These are phyloP conservation scores for Fusarium devonianum DNA, from an alignment of 2,329 filamentous ascomycete genomes.

Conservation along the genomic window DNA sequence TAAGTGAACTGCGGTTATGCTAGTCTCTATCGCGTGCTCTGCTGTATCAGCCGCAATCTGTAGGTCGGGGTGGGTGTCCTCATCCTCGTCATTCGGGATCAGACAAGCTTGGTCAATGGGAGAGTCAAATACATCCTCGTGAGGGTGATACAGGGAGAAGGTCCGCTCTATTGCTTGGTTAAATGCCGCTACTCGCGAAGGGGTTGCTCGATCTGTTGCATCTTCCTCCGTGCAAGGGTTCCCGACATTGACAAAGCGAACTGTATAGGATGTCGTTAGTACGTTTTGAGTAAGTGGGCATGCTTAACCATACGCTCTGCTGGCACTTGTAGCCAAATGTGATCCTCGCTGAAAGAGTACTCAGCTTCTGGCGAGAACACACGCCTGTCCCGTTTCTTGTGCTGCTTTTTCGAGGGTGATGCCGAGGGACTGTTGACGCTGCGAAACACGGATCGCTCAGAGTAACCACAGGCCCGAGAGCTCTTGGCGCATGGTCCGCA, in stretches of 20 bases:
- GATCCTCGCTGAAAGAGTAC: conserved; percentile 11
- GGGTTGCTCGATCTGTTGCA: background rate
- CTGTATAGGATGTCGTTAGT: background rate
- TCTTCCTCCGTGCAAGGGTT: conserved; percentile 10
- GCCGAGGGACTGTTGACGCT: conserved; percentile 10
- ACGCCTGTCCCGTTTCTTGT: background rate
- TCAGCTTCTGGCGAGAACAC: background rate
- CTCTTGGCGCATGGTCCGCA: conserved; percentile 35
- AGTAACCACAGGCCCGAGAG: conserved; percentile 24
- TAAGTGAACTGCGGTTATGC: conserved; percentile 15
- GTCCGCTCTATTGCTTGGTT: background rate
- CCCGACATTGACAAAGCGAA: conserved; percentile 27
- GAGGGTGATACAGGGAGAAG: background rate
- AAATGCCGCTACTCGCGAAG: background rate
- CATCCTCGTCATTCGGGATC: fast-evolving
- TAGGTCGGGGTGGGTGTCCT: background rate
- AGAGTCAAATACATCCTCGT: fast-evolving
- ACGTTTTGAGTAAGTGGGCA: fast-evolving
- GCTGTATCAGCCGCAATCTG: background rate
- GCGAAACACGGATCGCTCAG: conserved; percentile 28
- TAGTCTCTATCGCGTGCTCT: background rate
- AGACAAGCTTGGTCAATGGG: background rate
- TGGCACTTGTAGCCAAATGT: conserved; percentile 32
- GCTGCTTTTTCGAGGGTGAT: background rate
- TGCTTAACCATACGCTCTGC: conserved; percentile 12